phyloP scores from a whole-genome alignment of 257 asterid species.

The Nicotiana benthamiana region DNA sequence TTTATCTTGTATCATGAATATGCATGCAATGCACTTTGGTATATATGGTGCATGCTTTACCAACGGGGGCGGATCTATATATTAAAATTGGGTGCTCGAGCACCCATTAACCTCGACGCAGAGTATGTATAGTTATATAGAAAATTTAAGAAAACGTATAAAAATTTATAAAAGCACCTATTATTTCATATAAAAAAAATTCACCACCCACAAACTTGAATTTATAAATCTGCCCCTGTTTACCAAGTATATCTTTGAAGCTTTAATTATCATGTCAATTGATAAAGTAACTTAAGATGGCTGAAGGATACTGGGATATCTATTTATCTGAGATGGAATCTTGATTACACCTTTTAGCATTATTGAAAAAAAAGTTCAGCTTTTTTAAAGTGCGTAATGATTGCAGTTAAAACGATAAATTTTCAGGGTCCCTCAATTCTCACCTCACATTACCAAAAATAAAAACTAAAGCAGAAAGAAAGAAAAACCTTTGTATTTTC shows the following conservation, averaged over 20 bases:
- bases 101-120: too few species aligned
- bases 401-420: not conserved
- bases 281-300: not conserved
- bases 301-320: not conserved
- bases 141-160: too few species aligned
- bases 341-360: not conserved
- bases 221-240: too few species aligned
- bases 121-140: too few species aligned
- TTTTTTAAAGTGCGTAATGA: not conserved
- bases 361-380: not conserved
- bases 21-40: slow-evolving; percentile 33
- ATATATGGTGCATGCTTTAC: not conserved
- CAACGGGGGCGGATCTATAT: too few species aligned
- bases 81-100: too few species aligned
- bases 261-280: not conserved
- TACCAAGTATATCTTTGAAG: not conserved
- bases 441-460: not conserved
- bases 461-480: not conserved
- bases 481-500: not conserved
- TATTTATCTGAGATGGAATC: not conserved
- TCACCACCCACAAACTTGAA: too few species aligned
- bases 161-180: too few species aligned
- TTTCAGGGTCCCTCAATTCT: not conserved
- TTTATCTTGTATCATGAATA: slow-evolving; percentile 26
- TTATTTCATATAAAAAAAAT: too few species aligned